Evolutionary conservation across 805 yeast genomes (phyloP).

Genomic region (Barnettozyma vustinii): DNA sequence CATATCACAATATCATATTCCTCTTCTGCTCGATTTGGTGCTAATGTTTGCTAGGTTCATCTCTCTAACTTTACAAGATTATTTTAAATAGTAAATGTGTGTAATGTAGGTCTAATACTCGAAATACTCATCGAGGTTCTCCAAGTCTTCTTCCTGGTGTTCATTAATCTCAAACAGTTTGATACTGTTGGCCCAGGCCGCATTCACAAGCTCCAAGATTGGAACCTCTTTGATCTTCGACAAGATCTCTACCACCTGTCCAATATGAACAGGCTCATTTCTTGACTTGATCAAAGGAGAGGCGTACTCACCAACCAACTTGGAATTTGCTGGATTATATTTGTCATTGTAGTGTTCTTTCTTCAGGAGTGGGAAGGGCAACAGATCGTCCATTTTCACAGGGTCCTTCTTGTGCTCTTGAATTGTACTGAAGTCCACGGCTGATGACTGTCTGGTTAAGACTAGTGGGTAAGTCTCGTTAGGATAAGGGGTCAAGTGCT

Average conservation of each 20-base stretch:
- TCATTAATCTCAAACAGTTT: slow-evolving; percentile 36
- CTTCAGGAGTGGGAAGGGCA: slow-evolving; percentile 62
- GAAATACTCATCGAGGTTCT: slow-evolving; percentile 2
- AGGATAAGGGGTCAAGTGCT: slow-evolving; percentile 50
- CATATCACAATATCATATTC: background rate
- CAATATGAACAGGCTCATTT: slow-evolving; percentile 88
- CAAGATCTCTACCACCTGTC: slow-evolving; percentile 69
- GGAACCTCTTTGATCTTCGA: slow-evolving; percentile 42
- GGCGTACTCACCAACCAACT: slow-evolving; percentile 28
- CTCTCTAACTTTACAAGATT: background rate
- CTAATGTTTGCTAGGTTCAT: too few relatives aligned
- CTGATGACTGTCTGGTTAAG: slow-evolving; percentile 15
- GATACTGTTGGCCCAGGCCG: slow-evolving; percentile 48
- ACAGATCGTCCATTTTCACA: slow-evolving; percentile 38
- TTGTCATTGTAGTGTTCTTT: slow-evolving; percentile 48
- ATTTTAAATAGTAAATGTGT: background rate
- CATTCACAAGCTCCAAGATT: slow-evolving; percentile 39
- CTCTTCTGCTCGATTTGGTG: background rate
- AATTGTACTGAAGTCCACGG: slow-evolving; percentile 9
- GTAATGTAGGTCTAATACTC: slow-evolving; percentile 1
- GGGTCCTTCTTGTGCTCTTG: slow-evolving; percentile 5
- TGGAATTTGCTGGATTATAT: slow-evolving; percentile 24
- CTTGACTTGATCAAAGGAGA: slow-evolving; percentile 64
- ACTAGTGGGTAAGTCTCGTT: slow-evolving; percentile 47
- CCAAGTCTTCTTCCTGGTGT: slow-evolving; percentile 12